These are phyloP conservation scores for Mycena indigotica DNA, from an alignment of 768 basidiomycete species.

Conservation along the genomic window DNA sequence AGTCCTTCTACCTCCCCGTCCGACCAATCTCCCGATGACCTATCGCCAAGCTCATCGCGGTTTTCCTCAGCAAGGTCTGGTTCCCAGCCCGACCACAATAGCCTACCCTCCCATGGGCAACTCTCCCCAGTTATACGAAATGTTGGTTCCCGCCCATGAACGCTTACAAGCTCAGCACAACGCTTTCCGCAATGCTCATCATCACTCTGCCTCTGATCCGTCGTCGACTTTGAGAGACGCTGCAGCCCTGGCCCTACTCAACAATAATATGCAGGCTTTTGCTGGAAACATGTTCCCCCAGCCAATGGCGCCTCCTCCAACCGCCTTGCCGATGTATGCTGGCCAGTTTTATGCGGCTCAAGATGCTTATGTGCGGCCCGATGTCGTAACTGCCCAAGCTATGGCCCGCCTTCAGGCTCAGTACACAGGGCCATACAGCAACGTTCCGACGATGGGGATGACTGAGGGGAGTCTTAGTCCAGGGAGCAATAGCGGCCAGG, in stretches of 20 bases:
- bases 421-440: constrained; percentile 55
- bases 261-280: constrained; percentile 58
- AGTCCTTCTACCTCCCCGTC: constrained; percentile 55
- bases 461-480: constrained; percentile 46
- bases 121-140: constrained; percentile 78
- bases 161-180: constrained; percentile 82
- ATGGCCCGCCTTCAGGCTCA: constrained; percentile 69
- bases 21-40: constrained; percentile 49
- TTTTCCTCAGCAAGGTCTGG: constrained; percentile 55
- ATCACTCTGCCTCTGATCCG: constrained; percentile 83
- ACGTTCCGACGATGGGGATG: constrained; percentile 31
- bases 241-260: constrained; percentile 64
- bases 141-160: constrained; percentile 61
- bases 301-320: constrained; percentile 42
- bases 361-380: constrained; percentile 56
- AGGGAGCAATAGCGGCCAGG: constrained; percentile 48
- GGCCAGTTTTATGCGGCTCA: constrained; percentile 69
- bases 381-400: constrained; percentile 54
- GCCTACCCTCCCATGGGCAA: constrained; percentile 66
- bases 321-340: constrained; percentile 64
- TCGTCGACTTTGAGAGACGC: constrained; percentile 69
- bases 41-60: constrained; percentile 68
- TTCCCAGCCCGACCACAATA: constrained; percentile 56
- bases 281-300: constrained; percentile 57
- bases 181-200: constrained; percentile 72